Conservation (phyloP, 805 yeast genomes). For the Osmozyma mogii region DNA sequence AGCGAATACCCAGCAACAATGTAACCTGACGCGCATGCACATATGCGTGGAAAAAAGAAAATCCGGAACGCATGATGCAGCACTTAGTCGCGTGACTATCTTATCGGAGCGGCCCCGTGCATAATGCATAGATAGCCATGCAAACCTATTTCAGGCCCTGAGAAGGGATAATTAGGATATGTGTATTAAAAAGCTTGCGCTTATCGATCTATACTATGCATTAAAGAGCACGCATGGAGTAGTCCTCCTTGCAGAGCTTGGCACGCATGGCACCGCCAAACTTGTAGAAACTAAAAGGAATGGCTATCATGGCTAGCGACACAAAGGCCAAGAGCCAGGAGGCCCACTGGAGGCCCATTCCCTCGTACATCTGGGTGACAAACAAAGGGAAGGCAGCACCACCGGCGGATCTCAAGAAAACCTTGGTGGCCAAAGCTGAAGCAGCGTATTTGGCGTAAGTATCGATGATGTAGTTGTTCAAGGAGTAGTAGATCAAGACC, state of each 20-base stretch:
- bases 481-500: constrained; percentile 51
- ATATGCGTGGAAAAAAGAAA: no score
- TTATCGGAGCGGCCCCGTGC: no score
- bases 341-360: constrained; percentile 73
- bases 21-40: no score
- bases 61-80: no score
- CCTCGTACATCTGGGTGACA: constrained; percentile 73
- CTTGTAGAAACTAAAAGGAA: constrained; percentile 65
- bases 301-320: constrained; percentile 64
- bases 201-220: no score
- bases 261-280: constrained; percentile 60
- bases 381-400: constrained; percentile 84
- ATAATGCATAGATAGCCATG: no score
- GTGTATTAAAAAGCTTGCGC: no score
- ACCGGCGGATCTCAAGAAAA: constrained; percentile 71
- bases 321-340: constrained; percentile 71
- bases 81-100: no score
- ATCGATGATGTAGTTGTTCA: constrained; percentile 81
- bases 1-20: no score
- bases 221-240: constrained; percentile 18
- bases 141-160: no score
- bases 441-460: constrained; percentile 80
- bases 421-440: constrained; percentile 74
- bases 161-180: no score
- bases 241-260: constrained; percentile 61